Evolutionary conservation across 202 grass and related monocot genomes (phyloP).

Genomic region (Hordeum pubiflorum): DNA sequence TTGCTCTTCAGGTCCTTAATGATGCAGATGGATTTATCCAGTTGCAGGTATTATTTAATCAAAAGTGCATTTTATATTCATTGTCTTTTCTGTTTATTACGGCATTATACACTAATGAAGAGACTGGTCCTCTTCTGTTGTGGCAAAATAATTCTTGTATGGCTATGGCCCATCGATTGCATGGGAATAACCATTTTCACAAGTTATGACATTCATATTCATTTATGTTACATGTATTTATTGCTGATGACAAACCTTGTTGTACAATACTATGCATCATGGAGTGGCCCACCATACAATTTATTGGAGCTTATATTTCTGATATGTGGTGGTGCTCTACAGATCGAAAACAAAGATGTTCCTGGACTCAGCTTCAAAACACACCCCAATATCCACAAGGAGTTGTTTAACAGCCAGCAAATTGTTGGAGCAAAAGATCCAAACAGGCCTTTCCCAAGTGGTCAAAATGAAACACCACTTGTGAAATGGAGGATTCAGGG

Average conservation of each 20-base stretch:
- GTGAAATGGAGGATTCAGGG: conserved; percentile 92
- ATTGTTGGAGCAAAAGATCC: conserved; percentile 83
- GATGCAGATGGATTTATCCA: conserved; percentile 79
- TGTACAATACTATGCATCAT: background rate
- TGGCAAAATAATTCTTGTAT: background rate
- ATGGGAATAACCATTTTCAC: background rate
- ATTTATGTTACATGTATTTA: background rate
- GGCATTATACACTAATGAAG: background rate
- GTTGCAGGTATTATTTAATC: conserved; percentile 44
- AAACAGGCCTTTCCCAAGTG: conserved; percentile 81
- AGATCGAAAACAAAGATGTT: conserved; percentile 76
- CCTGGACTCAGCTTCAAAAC: conserved; percentile 80
- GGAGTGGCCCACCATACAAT: background rate
- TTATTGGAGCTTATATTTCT: background rate
- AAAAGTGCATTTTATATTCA: background rate
- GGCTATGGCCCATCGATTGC: background rate
- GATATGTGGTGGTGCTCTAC: conserved; percentile 25
- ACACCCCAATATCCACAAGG: conserved; percentile 81
- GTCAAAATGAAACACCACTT: conserved; percentile 84
- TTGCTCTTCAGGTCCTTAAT: conserved; percentile 84
- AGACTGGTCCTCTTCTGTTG: background rate
- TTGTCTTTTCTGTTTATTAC: background rate
- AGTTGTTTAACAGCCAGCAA: conserved; percentile 78
- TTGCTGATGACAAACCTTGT: background rate
- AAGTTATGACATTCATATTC: background rate